Conservation (phyloP, 345 rosid genomes). For the Eucalyptus cladocalyx region DNA sequence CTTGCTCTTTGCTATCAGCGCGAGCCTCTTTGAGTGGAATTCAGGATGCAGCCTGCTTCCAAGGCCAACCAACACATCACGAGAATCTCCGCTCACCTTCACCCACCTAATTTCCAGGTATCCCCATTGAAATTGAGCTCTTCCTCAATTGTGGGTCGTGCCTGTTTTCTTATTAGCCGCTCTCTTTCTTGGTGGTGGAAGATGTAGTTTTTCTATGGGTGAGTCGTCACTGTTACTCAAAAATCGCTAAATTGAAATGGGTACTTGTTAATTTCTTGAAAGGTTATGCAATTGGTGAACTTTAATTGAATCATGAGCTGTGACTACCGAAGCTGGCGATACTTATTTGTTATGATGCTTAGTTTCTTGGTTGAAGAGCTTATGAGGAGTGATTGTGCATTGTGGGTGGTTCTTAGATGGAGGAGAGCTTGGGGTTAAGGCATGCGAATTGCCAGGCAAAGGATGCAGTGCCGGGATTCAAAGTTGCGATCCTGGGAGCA, state of each 20-base stretch:
- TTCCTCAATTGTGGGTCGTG: background rate
- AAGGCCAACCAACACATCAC: constrained; percentile 58
- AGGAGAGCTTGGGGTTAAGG: constrained; percentile 25
- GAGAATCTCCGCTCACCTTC: constrained; percentile 66
- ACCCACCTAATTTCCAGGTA: constrained; percentile 32
- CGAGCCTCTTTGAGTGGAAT: background rate
- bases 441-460: constrained; percentile 62
- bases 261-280: background rate
- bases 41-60: constrained; percentile 13
- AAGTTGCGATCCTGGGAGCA: constrained; percentile 87
- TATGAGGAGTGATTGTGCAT: background rate
- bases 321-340: background rate
- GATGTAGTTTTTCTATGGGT: no score
- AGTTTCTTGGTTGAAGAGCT: background rate
- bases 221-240: no score
- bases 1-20: background rate
- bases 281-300: background rate
- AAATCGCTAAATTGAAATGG: background rate
- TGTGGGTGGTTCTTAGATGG: constrained; percentile 11
- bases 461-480: constrained; percentile 78
- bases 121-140: background rate
- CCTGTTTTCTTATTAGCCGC: background rate
- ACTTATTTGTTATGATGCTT: background rate
- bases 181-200: background rate
- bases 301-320: background rate